Percentiles rank a stretch among this genome's conserved stretches.
Evolutionary conservation across 2,329 filamentous ascomycete genomes (phyloP).

Genomic region (Triangularia setosa): DNA sequence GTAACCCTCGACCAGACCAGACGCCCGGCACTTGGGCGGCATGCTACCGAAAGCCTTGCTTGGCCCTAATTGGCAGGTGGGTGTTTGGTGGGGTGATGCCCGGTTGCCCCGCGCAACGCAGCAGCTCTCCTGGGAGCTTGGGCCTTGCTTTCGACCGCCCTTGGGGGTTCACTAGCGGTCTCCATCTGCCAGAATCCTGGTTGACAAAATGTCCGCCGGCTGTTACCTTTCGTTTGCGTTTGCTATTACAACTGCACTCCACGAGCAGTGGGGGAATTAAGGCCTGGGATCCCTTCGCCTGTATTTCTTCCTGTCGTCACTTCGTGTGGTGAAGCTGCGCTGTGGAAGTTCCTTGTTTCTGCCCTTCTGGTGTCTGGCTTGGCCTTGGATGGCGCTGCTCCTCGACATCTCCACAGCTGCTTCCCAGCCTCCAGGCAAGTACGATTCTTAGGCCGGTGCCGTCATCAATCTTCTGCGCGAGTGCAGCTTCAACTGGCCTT

Average conservation of each 20-base stretch:
- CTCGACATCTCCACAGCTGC: constrained; percentile 14
- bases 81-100: constrained; percentile 2
- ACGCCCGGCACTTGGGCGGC: constrained; percentile 12
- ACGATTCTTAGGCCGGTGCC: constrained; percentile 16
- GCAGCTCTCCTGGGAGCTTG: constrained; percentile 15
- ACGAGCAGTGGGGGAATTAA: constrained; percentile 18
- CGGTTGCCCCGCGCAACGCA: constrained; percentile 25
- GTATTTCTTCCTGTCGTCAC: not conserved
- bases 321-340: not conserved
- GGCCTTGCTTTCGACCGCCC: constrained; percentile 8
- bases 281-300: not conserved
- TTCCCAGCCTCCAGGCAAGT: constrained; percentile 1
- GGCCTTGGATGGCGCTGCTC: constrained; percentile 6
- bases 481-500: not conserved
- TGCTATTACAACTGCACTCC: constrained; percentile 7
- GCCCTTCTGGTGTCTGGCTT: not conserved
- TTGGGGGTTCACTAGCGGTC: not conserved
- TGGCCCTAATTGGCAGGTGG: constrained; percentile 15
- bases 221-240: not conserved
- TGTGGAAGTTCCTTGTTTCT: not conserved
- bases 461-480: constrained; percentile 5
- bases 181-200: not conserved
- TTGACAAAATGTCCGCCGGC: constrained; percentile 14
- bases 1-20: not conserved
- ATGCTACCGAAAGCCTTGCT: constrained; percentile 12